Percentiles rank a stretch among this genome's conserved stretches.
Conservation (phyloP, 179 eudicot genomes). For the Amaranthus tricolor region DNA sequence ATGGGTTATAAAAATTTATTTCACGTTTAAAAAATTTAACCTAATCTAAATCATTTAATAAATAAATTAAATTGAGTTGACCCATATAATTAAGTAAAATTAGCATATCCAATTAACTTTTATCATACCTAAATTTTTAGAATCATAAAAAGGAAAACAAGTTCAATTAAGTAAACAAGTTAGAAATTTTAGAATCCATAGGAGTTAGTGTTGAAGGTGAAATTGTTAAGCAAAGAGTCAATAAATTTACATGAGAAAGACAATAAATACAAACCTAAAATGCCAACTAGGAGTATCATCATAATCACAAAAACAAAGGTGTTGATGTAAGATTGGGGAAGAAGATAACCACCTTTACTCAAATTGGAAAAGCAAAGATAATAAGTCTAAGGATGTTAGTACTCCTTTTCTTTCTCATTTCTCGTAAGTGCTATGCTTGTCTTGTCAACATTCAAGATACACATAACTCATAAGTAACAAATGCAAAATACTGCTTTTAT, state of each 20-base stretch:
- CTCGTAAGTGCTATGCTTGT: conserved; percentile 16
- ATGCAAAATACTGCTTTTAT: background rate
- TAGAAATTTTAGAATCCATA: background rate
- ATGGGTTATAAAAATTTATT: no score
- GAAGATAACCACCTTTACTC: conserved; percentile 6
- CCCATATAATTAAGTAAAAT: no score
- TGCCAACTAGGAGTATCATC: background rate
- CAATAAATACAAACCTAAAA: background rate
- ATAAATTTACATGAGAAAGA: background rate
- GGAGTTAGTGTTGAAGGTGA: background rate
- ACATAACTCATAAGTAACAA: background rate
- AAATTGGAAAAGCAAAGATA: conserved; percentile 2
- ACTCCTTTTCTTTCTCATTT: conserved; percentile 8
- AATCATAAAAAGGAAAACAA: background rate
- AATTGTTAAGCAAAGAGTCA: background rate
- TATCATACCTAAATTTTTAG: background rate
- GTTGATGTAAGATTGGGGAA: conserved; percentile 8
- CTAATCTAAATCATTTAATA: no score
- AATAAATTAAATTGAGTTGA: no score
- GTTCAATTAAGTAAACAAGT: background rate
- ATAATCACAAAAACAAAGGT: background rate
- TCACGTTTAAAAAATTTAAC: no score
- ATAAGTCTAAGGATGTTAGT: background rate
- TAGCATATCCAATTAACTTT: no score
- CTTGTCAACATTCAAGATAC: conserved; percentile 10